Evolutionary conservation across 2,329 filamentous ascomycete genomes (phyloP).

Genomic region (Ophiostoma sp.): DNA sequence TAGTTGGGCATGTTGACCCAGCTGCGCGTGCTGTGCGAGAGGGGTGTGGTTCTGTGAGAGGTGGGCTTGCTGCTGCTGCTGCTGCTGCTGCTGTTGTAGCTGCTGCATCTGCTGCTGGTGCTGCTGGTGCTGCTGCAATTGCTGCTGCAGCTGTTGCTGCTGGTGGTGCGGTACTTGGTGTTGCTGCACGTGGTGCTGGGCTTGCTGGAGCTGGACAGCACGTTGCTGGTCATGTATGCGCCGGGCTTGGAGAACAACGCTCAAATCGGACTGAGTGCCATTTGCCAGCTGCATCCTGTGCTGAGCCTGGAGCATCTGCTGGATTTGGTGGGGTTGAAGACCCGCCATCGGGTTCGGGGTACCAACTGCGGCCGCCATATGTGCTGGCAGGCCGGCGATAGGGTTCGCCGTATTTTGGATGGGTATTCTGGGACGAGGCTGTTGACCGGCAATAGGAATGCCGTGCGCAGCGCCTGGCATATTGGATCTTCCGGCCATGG

Average conservation of each 20-base stretch:
- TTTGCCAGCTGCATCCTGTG: slow-evolving; percentile 48
- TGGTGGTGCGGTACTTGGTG: slow-evolving; percentile 38
- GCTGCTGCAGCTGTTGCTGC: slow-evolving; percentile 59
- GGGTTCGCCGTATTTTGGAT: slow-evolving; percentile 38
- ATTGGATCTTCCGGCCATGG: slow-evolving; percentile 38
- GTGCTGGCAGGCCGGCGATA: not conserved
- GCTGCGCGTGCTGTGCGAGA: slow-evolving; percentile 23
- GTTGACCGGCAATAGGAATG: slow-evolving; percentile 44
- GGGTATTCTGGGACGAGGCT: slow-evolving; percentile 47
- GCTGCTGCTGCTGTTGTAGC: slow-evolving; percentile 51
- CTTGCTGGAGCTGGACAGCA: slow-evolving; percentile 43
- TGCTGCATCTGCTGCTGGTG: slow-evolving; percentile 45
- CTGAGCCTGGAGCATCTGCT: slow-evolving; percentile 40
- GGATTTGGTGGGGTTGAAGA: slow-evolving; percentile 39
- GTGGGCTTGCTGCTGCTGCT: slow-evolving; percentile 41
- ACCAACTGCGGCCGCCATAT: slow-evolving; percentile 9
- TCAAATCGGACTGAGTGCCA: slow-evolving; percentile 43
- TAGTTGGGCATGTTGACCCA: slow-evolving; percentile 23
- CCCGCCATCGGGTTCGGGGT: slow-evolving; percentile 38
- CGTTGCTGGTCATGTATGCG: slow-evolving; percentile 62
- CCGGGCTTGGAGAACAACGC: slow-evolving; percentile 57
- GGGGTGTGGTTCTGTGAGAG: slow-evolving; percentile 26
- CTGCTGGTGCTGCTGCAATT: slow-evolving; percentile 36
- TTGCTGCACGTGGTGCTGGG: slow-evolving; percentile 47
- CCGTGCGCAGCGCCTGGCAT: slow-evolving; percentile 38